phyloP scores from a whole-genome alignment of 331 rosid genomes.

The Quercus tomentella region DNA sequence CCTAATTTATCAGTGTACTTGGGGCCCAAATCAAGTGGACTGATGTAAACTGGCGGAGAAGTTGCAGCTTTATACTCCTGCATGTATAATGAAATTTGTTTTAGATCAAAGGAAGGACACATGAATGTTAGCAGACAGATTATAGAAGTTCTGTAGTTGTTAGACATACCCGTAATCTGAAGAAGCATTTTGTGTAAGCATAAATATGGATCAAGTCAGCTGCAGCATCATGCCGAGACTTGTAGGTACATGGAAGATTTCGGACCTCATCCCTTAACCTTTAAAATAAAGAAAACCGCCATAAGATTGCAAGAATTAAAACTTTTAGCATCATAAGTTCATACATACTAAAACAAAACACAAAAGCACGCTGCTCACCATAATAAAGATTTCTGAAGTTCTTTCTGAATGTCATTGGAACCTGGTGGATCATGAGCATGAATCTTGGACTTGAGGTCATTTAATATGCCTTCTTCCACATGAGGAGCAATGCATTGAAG shows the following conservation, averaged over 20 bases:
- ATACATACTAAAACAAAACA: conserved; percentile 11
- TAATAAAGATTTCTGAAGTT: conserved; percentile 70
- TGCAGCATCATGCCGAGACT: conserved; percentile 97
- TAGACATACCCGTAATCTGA: conserved; percentile 77
- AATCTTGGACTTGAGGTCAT: conserved; percentile 67
- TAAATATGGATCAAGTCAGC: conserved; percentile 98
- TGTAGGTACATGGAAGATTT: conserved; percentile 86
- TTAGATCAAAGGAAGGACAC: neutral
- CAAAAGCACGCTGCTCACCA: conserved; percentile 43
- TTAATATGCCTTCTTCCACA: conserved; percentile 53
- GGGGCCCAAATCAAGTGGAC: conserved; percentile 99
- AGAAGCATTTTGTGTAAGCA: conserved; percentile 78
- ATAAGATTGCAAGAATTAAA: conserved; percentile 2
- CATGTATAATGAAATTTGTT: neutral
- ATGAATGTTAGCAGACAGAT: neutral
- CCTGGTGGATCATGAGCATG: conserved; percentile 62
- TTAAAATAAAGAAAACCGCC: neutral
- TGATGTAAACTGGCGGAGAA: conserved; percentile 95
- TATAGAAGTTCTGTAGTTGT: neutral
- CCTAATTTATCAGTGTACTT: conserved; percentile 76
- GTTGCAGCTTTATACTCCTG: conserved; percentile 83
- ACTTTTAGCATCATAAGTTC: neutral
- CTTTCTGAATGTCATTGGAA: conserved; percentile 62
- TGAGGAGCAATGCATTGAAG: conserved; percentile 76
- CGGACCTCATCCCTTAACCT: conserved; percentile 99